A percentile compares a stretch with the other conserved stretches of the same genome.
These are phyloP conservation scores for Alectoria sarmentosa DNA, from an alignment of 495 filamentous ascomycete genomes.

Conservation along the genomic window DNA sequence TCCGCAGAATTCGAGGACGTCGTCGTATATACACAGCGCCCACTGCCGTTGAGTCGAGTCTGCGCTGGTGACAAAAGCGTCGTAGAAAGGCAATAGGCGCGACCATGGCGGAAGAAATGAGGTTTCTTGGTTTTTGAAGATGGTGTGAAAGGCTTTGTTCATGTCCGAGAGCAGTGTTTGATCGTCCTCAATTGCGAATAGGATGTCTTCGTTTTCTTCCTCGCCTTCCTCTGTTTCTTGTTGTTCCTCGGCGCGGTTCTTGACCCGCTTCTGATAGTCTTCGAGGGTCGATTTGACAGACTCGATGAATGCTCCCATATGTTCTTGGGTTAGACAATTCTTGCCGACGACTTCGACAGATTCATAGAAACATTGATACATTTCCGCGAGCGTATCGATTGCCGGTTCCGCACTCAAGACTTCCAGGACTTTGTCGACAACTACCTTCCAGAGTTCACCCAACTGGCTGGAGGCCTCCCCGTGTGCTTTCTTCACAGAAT, in stretches of 20 bases:
- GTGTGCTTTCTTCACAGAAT: conserved; percentile 85
- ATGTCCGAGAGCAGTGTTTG: conserved; percentile 96
- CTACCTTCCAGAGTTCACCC: conserved; percentile 70
- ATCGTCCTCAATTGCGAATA: conserved; percentile 94
- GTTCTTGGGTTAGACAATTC: conserved; percentile 63
- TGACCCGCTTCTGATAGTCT: conserved; percentile 84
- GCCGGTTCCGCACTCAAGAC: conserved; percentile 92
- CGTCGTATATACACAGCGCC: conserved; percentile 97
- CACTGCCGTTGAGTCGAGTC: conserved; percentile 95
- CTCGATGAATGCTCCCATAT: conserved; percentile 83
- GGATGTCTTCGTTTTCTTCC: conserved; percentile 70
- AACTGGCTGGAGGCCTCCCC: conserved; percentile 70
- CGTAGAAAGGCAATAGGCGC: conserved; percentile 73
- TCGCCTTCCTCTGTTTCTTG: conserved; percentile 72
- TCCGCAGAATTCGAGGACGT: conserved; percentile 95
- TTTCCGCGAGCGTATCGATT: conserved; percentile 93
- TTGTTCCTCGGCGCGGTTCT: conserved; percentile 68
- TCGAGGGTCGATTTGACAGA: conserved; percentile 74
- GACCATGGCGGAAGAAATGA: conserved; percentile 84
- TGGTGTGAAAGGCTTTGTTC: conserved; percentile 99
- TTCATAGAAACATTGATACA: conserved; percentile 99
- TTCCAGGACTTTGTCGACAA: conserved; percentile 85
- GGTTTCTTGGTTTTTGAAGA: conserved; percentile 91
- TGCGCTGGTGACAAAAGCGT: conserved; percentile 68
- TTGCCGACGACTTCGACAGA: conserved; percentile 90